Base-by-base conservation (phyloP, 2,329 filamentous ascomycete species). In the Triangularia setosa region DNA sequence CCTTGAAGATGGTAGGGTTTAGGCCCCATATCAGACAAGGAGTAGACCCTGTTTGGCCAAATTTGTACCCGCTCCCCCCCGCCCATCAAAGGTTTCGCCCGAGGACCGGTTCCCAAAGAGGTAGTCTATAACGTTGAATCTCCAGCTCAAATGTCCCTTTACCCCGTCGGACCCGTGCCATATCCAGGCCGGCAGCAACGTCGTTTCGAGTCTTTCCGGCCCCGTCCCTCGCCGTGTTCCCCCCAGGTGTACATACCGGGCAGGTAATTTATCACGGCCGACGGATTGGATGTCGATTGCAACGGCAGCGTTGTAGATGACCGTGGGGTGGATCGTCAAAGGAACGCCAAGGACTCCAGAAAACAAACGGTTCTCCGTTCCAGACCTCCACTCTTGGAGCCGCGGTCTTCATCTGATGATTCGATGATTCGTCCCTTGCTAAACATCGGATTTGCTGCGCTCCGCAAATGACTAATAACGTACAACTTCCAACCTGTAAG, bases 31-130 rank as follows among this genome's bases (percentile, higher is more conserved):
- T 40, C 27, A 16, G 24, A 53, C 33, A 28, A 59, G 40, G 54
- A 54, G 57, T n/a, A 40, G 54, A 55, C 63, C 65, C 60, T 63
- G 35, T 55, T 64, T 62, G 62, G 61, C 63, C 67, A 63, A 63
- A 57, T 65, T 53, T 55, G 59, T 58, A 23, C 48, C 65, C 65
- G 52, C 56, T 60, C 58, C 53, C 55, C 44, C 55, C 59, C 64
- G 60, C 54, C 53, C 62, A 58, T 59, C 54, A 40, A 16, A 60
- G 48, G 27, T 28, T 61, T 59, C 16, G 30, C 30, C 30, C 23
- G 48, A 59, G 48, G 23, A 28, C 21, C 23, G 23, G 55, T 59
- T 61, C 60, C 59, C 28, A 59, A 55, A 55, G 30, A 27, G 55
- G 30, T 48, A 57, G 57, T 59, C 57, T 16, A 23, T 24, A 52